Evolutionary conservation across 257 asterid species (phyloP).

Genomic region (Henckelia pumila): DNA sequence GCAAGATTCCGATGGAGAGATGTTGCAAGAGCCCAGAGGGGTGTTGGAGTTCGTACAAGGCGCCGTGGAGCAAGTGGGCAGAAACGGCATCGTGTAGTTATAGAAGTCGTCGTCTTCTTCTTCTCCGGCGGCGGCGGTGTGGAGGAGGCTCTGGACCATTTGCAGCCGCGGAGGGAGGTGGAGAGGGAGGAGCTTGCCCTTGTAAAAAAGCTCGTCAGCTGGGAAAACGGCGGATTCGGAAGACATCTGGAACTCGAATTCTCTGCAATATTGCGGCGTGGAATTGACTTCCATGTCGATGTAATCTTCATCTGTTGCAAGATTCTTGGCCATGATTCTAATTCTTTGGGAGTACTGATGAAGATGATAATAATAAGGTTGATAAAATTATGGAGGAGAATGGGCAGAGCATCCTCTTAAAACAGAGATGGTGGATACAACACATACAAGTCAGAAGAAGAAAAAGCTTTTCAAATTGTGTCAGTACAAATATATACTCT

Average conservation of each 20-base stretch:
- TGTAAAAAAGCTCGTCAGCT: conserved; percentile 89
- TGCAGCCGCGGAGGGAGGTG: conserved; percentile 63
- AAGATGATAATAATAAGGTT: conserved; percentile 23
- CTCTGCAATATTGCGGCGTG: conserved; percentile 26
- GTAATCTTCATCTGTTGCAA: conserved; percentile 47
- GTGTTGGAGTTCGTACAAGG: conserved; percentile 43
- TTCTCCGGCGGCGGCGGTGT: conserved; percentile 18
- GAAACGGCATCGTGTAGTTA: conserved; percentile 26
- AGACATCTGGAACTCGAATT: conserved; percentile 81
- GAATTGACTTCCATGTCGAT: conserved; percentile 44
- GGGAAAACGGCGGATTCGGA: conserved; percentile 41
- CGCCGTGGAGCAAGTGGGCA: conserved; percentile 28
- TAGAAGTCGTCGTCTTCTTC: conserved; percentile 5
- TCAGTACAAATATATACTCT: neutral
- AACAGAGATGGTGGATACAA: conserved; percentile 54
- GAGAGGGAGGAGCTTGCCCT: conserved; percentile 89
- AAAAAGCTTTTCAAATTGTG: neutral
- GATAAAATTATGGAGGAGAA: conserved; percentile 14
- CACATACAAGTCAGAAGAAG: conserved; percentile 43
- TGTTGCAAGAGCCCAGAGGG: conserved; percentile 49
- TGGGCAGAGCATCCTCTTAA: conserved; percentile 41
- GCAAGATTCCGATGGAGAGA: conserved; percentile 76
- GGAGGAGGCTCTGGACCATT: conserved; percentile 52
- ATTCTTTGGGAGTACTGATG: too few relatives aligned
- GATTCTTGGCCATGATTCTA: conserved; percentile 31